These are phyloP conservation scores for Fusarium chuoi DNA, from an alignment of 2,329 filamentous ascomycete genomes.

Conservation along the genomic window DNA sequence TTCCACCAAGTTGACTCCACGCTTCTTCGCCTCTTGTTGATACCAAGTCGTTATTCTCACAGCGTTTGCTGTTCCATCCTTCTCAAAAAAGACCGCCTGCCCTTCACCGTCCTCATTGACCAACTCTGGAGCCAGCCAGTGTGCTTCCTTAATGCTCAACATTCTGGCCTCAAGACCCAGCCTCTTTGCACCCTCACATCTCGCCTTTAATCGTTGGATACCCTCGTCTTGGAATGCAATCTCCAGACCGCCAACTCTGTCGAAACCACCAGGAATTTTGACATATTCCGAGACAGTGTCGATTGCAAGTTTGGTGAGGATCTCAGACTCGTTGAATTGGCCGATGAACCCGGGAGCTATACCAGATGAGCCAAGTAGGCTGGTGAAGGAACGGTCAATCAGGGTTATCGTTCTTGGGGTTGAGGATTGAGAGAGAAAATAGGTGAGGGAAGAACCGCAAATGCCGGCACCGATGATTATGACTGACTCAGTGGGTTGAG, in stretches of 20 bases:
- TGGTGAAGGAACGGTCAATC: conserved; percentile 29
- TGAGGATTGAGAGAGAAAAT: conserved; percentile 16
- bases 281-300: conserved; percentile 35
- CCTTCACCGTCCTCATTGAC: conserved; percentile 15
- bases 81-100: conserved; percentile 23
- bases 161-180: conserved; percentile 18
- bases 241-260: conserved; percentile 34
- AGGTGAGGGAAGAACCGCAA: conserved; percentile 26
- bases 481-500: conserved; percentile 17
- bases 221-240: conserved; percentile 29
- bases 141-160: conserved; percentile 22
- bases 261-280: conserved; percentile 36
- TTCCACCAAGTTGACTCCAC: conserved; percentile 15
- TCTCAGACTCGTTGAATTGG: conserved; percentile 38
- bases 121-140: conserved; percentile 27
- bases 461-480: conserved; percentile 36
- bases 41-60: conserved; percentile 29
- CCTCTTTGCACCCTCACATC: conserved; percentile 8
- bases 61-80: conserved; percentile 37
- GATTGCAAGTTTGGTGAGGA: conserved; percentile 37
- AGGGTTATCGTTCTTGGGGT: conserved; percentile 23
- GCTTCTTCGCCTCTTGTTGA: conserved; percentile 18
- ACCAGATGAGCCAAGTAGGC: conserved; percentile 33
- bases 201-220: neutral
- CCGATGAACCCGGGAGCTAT: conserved; percentile 38